These are phyloP conservation scores for Pseudevernia furfuracea DNA, from an alignment of 495 filamentous ascomycete genomes.

Conservation along the genomic window DNA sequence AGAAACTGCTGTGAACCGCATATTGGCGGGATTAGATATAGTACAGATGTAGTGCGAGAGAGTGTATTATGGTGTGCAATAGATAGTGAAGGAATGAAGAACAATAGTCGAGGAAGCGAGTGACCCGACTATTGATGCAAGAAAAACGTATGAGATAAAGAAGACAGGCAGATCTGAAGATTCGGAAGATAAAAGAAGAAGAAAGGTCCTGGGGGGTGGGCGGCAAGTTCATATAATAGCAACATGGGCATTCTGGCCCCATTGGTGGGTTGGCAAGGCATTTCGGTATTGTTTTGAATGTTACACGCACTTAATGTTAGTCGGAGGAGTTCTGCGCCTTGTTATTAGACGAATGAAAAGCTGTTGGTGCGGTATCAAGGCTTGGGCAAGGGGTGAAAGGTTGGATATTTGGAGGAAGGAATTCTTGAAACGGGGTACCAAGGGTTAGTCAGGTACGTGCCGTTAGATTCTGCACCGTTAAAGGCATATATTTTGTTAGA, in stretches of 20 bases:
- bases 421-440: slow-evolving; percentile 11
- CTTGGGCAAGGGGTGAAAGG: background rate
- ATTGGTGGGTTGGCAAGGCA: slow-evolving; percentile 1
- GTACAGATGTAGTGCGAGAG: background rate
- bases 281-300: slow-evolving; percentile 2
- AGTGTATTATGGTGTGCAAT: slow-evolving; percentile 22
- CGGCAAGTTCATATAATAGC: slow-evolving; percentile 25
- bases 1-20: slow-evolving; percentile 23
- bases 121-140: slow-evolving; percentile 26
- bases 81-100: slow-evolving; percentile 23
- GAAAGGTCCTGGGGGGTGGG: slow-evolving; percentile 7
- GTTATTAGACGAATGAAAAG: slow-evolving; percentile 8
- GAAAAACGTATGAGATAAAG: slow-evolving; percentile 26
- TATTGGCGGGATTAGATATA: slow-evolving; percentile 23
- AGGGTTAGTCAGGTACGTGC: slow-evolving; percentile 5
- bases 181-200: slow-evolving; percentile 26
- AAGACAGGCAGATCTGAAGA: slow-evolving; percentile 27
- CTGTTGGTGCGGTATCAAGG: background rate
- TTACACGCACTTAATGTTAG: too few relatives aligned
- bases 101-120: slow-evolving; percentile 28
- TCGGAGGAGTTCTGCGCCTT: background rate
- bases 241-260: slow-evolving; percentile 11
- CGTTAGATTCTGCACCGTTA: background rate
- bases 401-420: background rate
- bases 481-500: background rate